phyloP scores from a whole-genome alignment of 164 flowering plant species.

The Kingdonia uniflora region DNA sequence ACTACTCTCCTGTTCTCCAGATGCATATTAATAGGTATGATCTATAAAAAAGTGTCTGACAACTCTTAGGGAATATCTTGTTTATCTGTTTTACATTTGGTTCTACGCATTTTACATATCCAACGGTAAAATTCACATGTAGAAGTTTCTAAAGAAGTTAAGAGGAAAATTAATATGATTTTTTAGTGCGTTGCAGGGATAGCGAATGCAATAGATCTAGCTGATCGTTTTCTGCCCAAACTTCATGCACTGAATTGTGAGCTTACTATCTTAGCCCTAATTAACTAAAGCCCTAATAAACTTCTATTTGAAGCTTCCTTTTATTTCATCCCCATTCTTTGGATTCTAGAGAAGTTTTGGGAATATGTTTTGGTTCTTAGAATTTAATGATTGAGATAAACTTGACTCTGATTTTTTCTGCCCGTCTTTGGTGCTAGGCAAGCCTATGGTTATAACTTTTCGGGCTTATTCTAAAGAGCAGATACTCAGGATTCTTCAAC shows the following conservation, averaged over 20 bases:
- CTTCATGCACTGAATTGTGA: conserved; percentile 85
- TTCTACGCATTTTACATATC: background rate
- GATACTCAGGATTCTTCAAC: conserved; percentile 69
- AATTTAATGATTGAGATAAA: background rate
- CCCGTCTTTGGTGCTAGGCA: conserved; percentile 45
- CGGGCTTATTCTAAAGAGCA: conserved; percentile 88
- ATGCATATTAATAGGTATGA: conserved; percentile 74
- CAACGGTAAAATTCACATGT: background rate
- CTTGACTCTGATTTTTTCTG: background rate
- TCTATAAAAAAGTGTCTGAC: background rate
- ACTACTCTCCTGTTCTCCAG: conserved; percentile 74
- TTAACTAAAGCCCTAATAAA: too few species aligned
- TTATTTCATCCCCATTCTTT: background rate
- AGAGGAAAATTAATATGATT: background rate
- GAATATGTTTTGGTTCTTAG: too few species aligned
- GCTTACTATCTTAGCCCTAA: conserved; percentile 15
- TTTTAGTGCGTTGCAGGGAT: conserved; percentile 46
- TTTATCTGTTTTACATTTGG: background rate
- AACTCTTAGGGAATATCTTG: too few species aligned
- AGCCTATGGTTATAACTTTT: conserved; percentile 69
- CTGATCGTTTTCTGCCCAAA: conserved; percentile 92
- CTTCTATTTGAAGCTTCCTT: background rate
- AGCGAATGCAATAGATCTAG: conserved; percentile 93
- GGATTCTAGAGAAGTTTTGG: too few species aligned
- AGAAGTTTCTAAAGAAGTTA: background rate